Percentiles rank a stretch among this genome's conserved stretches.
These are phyloP conservation scores for Trametes punicea DNA, from an alignment of 768 basidiomycete species.

Conservation along the genomic window DNA sequence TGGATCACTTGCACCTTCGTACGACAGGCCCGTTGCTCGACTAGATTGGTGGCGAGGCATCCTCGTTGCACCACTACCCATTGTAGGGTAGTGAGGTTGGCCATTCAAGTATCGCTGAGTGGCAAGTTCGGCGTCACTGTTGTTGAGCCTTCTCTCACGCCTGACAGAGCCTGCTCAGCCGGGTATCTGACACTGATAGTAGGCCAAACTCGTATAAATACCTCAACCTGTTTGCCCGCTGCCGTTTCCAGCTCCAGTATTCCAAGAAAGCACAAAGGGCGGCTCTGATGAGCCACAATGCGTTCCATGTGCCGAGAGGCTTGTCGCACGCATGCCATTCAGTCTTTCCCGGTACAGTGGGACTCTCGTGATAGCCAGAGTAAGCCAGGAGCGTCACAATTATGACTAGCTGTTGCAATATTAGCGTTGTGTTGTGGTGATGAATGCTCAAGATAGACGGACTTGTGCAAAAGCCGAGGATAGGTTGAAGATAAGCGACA, in stretches of 20 bases:
- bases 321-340: constrained; percentile 65
- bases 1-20: constrained; percentile 1
- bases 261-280: constrained; percentile 46
- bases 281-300: constrained; percentile 58
- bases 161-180: neutral
- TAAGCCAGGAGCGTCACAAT: constrained; percentile 50
- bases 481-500: constrained; percentile 51
- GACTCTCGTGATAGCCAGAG: constrained; percentile 46
- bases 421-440: neutral
- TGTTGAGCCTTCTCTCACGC: neutral
- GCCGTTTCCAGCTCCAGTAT: constrained; percentile 53
- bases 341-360: constrained; percentile 35
- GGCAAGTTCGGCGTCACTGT: constrained; percentile 23
- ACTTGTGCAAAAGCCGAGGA: constrained; percentile 55
- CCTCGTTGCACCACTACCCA: neutral
- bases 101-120: constrained; percentile 24
- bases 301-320: constrained; percentile 66
- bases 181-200: too few relatives aligned
- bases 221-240: constrained; percentile 22
- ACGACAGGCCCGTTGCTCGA: constrained; percentile 4
- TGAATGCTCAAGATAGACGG: constrained; percentile 17
- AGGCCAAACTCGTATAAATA: neutral
- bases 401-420: constrained; percentile 41
- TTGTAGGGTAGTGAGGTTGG: neutral
- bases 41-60: neutral